Conservation (phyloP, 1,139 yeast genomes). For the Pneumocystis jirovecii region DNA sequence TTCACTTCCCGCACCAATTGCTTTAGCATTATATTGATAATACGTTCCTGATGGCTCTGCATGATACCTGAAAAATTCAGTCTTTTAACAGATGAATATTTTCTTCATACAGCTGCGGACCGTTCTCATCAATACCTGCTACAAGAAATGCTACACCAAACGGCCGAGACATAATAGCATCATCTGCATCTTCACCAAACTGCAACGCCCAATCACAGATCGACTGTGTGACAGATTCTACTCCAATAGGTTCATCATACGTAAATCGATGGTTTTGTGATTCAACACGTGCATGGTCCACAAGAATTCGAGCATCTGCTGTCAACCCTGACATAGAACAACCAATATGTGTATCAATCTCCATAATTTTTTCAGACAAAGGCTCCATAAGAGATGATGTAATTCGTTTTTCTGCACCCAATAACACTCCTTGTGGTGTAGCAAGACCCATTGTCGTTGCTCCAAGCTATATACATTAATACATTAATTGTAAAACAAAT, state of each 20-base stretch:
- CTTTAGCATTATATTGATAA: conserved; percentile 94
- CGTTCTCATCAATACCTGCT: conserved; percentile 91
- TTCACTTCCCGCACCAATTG: conserved; percentile 96
- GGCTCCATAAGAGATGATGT: conserved; percentile 84
- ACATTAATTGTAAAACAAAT: neutral
- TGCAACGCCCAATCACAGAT: conserved; percentile 94
- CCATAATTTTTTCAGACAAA: conserved; percentile 88
- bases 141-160: conserved; percentile 94
- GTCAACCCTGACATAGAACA: conserved; percentile 98
- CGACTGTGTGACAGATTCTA: conserved; percentile 87
- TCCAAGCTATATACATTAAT: conserved; percentile 34
- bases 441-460: conserved; percentile 96
- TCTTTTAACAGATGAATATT: neutral
- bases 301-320: conserved; percentile 97
- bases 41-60: conserved; percentile 99
- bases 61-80: conserved; percentile 37
- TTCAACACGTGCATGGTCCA: conserved; percentile 92
- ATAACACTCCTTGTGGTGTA: conserved; percentile 90
- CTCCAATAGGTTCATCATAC: conserved; percentile 84
- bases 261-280: conserved; percentile 78
- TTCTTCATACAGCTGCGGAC: conserved; percentile 54
- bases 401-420: conserved; percentile 95
- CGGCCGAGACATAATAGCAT: conserved; percentile 94
- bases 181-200: conserved; percentile 96
- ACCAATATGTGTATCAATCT: conserved; percentile 85